phyloP scores from a whole-genome alignment of 345 rosid species.

The Lepidium sativum region DNA sequence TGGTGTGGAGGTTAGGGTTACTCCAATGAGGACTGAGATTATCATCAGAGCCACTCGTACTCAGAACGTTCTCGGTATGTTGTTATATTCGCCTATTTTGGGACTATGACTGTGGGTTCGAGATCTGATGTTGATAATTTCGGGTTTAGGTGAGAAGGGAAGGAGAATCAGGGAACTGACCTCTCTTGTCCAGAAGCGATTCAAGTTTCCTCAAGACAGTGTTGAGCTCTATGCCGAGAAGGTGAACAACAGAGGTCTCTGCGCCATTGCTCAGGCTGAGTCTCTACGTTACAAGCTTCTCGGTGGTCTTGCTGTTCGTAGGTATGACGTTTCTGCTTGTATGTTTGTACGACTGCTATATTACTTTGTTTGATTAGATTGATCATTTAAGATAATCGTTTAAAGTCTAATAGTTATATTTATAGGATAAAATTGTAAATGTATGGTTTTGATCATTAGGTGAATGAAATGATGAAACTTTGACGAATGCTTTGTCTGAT shows the following conservation, averaged over 20 bases:
- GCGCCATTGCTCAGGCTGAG: constrained; percentile 81
- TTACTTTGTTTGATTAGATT: background rate
- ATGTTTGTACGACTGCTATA: too few relatives aligned
- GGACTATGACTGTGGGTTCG: too few relatives aligned
- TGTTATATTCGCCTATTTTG: too few relatives aligned
- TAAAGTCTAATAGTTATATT: background rate
- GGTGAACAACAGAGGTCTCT: constrained; percentile 62
- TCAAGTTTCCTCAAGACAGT: constrained; percentile 58
- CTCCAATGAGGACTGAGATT: constrained; percentile 73
- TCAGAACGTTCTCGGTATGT: constrained; percentile 60
- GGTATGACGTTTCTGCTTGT: constrained; percentile 24
- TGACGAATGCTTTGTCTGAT: too few relatives aligned
- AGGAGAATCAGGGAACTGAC: constrained; percentile 74
- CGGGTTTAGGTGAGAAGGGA: constrained; percentile 53
- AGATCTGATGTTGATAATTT: background rate
- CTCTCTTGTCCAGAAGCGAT: constrained; percentile 59
- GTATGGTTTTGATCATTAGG: too few relatives aligned
- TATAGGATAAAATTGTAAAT: background rate
- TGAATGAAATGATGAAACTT: too few relatives aligned
- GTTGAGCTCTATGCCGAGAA: constrained; percentile 79
- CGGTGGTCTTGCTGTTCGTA: constrained; percentile 78
- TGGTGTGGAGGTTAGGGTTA: constrained; percentile 71
- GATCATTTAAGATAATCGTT: background rate
- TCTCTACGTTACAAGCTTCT: constrained; percentile 75
- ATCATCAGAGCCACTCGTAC: constrained; percentile 74